Evolutionary conservation across 768 basidiomycete species (phyloP), one percentile per base, ranked within the genome.

Genomic region (Kwoniella sp.): DNA sequence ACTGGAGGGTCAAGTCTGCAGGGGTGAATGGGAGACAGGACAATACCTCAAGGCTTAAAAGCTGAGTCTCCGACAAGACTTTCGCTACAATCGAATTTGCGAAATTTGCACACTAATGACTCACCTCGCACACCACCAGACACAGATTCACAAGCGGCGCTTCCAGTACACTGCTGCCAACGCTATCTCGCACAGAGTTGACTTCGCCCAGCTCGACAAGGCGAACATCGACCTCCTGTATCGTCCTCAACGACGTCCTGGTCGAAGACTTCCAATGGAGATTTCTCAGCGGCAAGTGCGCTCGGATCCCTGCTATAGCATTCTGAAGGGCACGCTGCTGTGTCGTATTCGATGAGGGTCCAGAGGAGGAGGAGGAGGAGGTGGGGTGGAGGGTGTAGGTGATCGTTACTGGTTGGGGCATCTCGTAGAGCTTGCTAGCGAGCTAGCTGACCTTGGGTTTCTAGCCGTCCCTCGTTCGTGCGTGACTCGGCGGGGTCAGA

Each of bases 241-340:
- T 92, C 0, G 92, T 96, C 68, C 90, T 86, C 48, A 93, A 83
- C 17, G 86, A 86, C 4, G 89, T 85, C 48, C 89, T 84, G 1
- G 87, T 86, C 3, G 85, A 73, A 20, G 90, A 86, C 79, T 91
- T 94, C 94, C 96, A 97, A 80, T 97, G 92, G 28, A 98, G 86
- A 81, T 89, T 94, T 56, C 89, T 87, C 58, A 99, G 83, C 0
- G 96, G 96, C 4, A 84, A 77, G 51, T 83, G 82, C 0, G 75
- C 63, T 4, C 66, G 65, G 52, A 82, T 71, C 11, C 70, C 72
- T n/a, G 62, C 58, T 17, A 77, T 50, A 23, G 73, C 70, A 47
- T 65, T 51, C 23, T 61, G 55, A 4, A 73, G 68, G 15, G 30
- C 29, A 25, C 41, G 41, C 17, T 45, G 41, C 17, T 45, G 41